These are phyloP conservation scores for Bothriochloa decipiens DNA, from an alignment of 176 grass and related monocot species.

Conservation along the genomic window DNA sequence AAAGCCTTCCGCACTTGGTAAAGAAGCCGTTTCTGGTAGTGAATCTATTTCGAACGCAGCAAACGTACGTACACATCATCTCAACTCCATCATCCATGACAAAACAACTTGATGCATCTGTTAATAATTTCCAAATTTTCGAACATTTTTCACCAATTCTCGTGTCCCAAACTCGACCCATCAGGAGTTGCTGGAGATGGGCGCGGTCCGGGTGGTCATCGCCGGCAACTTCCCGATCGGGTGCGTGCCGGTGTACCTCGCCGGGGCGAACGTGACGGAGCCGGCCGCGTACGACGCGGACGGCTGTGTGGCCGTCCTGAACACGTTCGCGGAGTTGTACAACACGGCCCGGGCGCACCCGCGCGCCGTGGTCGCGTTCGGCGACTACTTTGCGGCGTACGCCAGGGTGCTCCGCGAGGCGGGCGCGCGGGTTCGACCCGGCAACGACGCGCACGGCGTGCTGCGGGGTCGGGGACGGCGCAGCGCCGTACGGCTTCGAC, in stretches of 20 bases:
- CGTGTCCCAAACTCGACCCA: not conserved
- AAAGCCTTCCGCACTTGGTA: too few species aligned
- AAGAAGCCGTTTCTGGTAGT: too few species aligned
- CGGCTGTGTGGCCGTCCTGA: slow-evolving; percentile 57
- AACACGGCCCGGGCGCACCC: slow-evolving; percentile 55
- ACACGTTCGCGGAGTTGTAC: slow-evolving; percentile 61
- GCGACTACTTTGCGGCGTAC: slow-evolving; percentile 63
- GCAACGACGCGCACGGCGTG: slow-evolving; percentile 43
- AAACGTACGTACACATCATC: too few species aligned
- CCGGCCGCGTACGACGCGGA: slow-evolving; percentile 44
- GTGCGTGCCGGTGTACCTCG: slow-evolving; percentile 71
- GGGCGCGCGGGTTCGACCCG: slow-evolving; percentile 52
- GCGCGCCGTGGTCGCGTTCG: slow-evolving; percentile 55
- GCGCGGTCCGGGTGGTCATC: slow-evolving; percentile 52
- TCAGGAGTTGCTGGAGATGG: slow-evolving; percentile 68
- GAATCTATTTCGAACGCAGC: slow-evolving; percentile 42
- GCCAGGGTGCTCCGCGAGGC: slow-evolving; percentile 41
- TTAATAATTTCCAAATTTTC: too few species aligned
- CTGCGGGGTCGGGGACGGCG: slow-evolving; percentile 53
- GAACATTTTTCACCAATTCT: not conserved
- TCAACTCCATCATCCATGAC: not conserved
- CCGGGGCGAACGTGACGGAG: slow-evolving; percentile 38
- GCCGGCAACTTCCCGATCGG: slow-evolving; percentile 78
- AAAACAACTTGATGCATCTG: too few species aligned
- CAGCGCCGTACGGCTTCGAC: slow-evolving; percentile 62